Conservation (phyloP, 1,284 basidiomycete species). For the Lignosus rhinocerotis region DNA sequence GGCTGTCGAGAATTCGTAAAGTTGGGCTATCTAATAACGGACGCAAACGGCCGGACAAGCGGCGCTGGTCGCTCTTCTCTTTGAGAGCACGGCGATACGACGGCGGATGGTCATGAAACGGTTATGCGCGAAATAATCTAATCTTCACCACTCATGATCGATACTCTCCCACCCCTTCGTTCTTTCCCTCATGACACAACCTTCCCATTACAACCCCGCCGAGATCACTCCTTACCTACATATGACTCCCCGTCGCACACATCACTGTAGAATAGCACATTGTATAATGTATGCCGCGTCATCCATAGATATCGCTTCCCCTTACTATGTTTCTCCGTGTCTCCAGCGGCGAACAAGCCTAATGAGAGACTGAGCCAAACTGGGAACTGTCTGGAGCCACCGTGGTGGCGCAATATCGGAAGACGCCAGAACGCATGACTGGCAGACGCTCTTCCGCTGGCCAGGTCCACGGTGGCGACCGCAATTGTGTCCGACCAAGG, state of each 20-base stretch:
- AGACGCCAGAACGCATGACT: conserved; percentile 11
- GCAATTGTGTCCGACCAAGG: conserved; percentile 4
- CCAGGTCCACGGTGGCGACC: background rate
- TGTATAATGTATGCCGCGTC: conserved; percentile 22
- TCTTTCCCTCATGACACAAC: background rate
- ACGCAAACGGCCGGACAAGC: conserved; percentile 18
- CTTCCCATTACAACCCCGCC: background rate
- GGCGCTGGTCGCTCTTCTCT: conserved; percentile 23
- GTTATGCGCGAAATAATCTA: background rate
- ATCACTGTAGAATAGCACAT: conserved; percentile 17
- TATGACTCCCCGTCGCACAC: conserved; percentile 4
- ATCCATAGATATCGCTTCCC: background rate
- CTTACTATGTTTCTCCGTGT: background rate
- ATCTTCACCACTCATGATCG: background rate
- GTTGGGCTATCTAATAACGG: conserved; percentile 29
- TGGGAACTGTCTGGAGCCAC: background rate
- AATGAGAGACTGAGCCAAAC: background rate
- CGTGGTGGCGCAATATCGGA: background rate
- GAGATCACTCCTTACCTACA: background rate
- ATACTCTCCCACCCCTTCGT: background rate
- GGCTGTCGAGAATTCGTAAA: conserved; percentile 46
- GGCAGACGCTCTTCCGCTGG: background rate
- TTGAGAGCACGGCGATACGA: conserved; percentile 23
- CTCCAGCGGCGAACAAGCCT: background rate
- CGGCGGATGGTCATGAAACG: conserved; percentile 22